A percentile compares a stretch with the other conserved stretches of the same genome.
Evolutionary conservation across 768 basidiomycete species (phyloP).

Genomic region (Termitomyces sp.): DNA sequence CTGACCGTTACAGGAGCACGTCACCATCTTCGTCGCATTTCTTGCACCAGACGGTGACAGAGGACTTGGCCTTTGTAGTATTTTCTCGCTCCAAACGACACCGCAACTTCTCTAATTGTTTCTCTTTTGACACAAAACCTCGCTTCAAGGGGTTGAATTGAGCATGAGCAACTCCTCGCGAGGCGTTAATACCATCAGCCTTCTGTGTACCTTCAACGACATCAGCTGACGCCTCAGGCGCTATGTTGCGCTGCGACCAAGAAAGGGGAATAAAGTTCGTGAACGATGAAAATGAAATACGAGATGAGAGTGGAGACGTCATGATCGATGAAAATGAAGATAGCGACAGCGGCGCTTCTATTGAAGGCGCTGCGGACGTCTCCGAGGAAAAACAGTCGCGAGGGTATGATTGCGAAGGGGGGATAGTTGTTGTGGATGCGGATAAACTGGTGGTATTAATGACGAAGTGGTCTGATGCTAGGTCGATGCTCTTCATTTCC

Average conservation of each 20-base stretch:
- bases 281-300: slow-evolving; percentile 54
- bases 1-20: slow-evolving; percentile 36
- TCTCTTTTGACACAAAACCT: slow-evolving; percentile 55
- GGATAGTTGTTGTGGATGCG: slow-evolving; percentile 9
- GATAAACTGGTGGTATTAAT: slow-evolving; percentile 11
- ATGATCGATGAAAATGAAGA: slow-evolving; percentile 43
- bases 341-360: slow-evolving; percentile 17
- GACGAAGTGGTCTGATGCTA: slow-evolving; percentile 24
- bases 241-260: slow-evolving; percentile 38
- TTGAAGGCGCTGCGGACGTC: slow-evolving; percentile 2
- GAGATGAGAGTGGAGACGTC: slow-evolving; percentile 47
- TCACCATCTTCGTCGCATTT: slow-evolving; percentile 31
- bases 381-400: slow-evolving; percentile 3
- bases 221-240: slow-evolving; percentile 13
- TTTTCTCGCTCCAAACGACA: slow-evolving; percentile 43
- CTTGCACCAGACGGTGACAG: slow-evolving; percentile 27
- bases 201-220: neutral
- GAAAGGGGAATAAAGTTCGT: slow-evolving; percentile 55
- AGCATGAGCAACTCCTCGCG: neutral
- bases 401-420: slow-evolving; percentile 15
- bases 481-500: slow-evolving; percentile 35
- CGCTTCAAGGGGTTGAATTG: slow-evolving; percentile 13
- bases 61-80: slow-evolving; percentile 19
- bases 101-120: slow-evolving; percentile 61
- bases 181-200: neutral